A percentile compares a stretch with the other conserved stretches of the same genome.
phyloP scores from a whole-genome alignment of 305 asterid species.

The Fraxinus platypoda region DNA sequence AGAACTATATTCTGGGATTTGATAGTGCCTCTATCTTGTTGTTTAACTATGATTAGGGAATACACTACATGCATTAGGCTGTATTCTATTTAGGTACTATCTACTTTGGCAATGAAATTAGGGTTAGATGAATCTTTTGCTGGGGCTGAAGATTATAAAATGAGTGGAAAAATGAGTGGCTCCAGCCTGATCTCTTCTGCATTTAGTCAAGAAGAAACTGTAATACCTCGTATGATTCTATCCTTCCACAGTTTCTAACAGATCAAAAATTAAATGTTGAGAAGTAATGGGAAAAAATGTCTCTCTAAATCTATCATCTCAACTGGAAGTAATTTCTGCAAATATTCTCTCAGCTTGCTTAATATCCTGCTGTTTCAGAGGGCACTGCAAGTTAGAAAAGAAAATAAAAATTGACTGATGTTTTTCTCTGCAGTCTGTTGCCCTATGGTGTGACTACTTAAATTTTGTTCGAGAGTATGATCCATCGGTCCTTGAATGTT shows the following conservation, averaged over 20 bases:
- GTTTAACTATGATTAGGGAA: neutral
- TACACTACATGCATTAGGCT: neutral
- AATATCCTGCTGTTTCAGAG: conserved; percentile 17
- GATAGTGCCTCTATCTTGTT: neutral
- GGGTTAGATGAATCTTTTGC: neutral
- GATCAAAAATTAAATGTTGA: neutral
- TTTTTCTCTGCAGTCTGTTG: conserved; percentile 67
- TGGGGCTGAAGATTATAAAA: neutral
- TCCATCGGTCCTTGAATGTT: conserved; percentile 51
- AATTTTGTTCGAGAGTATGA: conserved; percentile 75
- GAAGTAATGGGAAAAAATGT: neutral
- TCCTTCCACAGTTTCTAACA: neutral
- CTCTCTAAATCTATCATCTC: neutral
- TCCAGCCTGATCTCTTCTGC: neutral
- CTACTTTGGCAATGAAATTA: neutral
- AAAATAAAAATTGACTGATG: conserved; percentile 15
- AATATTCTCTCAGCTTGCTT: conserved; percentile 4
- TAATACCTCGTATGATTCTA: neutral
- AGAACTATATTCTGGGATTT: neutral
- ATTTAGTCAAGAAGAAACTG: conserved; percentile 6
- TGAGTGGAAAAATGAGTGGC: neutral
- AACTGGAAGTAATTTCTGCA: neutral
- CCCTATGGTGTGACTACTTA: conserved; percentile 85
- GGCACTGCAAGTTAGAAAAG: neutral
- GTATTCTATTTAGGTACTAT: neutral